Evolutionary conservation across 202 grass and related monocot species (phyloP).

Genomic region (Saccharum hybrid): DNA sequence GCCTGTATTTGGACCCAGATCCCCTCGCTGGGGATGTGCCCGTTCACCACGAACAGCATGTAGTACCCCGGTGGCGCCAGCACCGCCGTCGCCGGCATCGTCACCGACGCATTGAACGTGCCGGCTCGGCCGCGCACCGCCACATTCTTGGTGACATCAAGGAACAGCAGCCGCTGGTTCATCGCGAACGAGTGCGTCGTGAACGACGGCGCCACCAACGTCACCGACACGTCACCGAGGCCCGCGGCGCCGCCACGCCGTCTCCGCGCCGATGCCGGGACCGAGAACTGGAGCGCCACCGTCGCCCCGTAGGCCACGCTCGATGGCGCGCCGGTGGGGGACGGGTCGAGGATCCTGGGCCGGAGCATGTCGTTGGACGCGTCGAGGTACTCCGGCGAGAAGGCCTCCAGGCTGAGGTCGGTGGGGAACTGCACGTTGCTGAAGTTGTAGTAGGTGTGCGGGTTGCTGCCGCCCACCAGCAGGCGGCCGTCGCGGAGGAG

Average conservation of each 20-base stretch:
- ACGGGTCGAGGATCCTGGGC: constrained; percentile 50
- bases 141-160: constrained; percentile 37
- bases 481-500: constrained; percentile 78
- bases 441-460: constrained; percentile 82
- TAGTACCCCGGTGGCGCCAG: constrained; percentile 84
- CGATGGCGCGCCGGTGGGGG: constrained; percentile 9
- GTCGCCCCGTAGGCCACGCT: constrained; percentile 44
- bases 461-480: constrained; percentile 90
- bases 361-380: constrained; percentile 46
- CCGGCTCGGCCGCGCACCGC: not conserved
- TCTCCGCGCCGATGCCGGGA: not conserved
- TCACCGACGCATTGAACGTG: constrained; percentile 29
- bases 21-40: constrained; percentile 65
- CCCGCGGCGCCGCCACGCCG: not conserved
- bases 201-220: constrained; percentile 75
- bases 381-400: constrained; percentile 74
- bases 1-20: constrained; percentile 71
- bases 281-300: constrained; percentile 50
- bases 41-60: constrained; percentile 84
- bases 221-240: constrained; percentile 40
- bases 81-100: constrained; percentile 55
- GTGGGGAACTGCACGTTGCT: constrained; percentile 71
- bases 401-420: constrained; percentile 84
- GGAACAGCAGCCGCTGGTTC: constrained; percentile 79
- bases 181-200: constrained; percentile 87